phyloP scores from a whole-genome alignment of 306 rosid species.

The Quercus engelmannii region DNA sequence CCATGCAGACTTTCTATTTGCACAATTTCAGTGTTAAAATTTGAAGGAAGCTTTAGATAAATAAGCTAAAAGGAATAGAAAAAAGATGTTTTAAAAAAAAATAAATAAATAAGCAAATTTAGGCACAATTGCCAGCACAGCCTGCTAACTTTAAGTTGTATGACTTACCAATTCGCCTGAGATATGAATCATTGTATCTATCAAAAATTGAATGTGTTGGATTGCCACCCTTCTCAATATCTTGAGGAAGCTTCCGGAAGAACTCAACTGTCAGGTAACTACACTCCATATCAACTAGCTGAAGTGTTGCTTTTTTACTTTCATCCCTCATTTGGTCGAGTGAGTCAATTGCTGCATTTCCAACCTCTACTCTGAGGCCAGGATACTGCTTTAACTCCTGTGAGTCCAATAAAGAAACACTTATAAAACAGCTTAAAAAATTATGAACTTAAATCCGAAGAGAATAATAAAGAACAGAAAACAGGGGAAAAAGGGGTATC shows the following conservation, averaged over 20 bases:
- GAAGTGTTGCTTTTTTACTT: constrained; percentile 80
- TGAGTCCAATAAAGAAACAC: constrained; percentile 4
- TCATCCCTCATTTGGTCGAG: constrained; percentile 84
- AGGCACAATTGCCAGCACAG: background rate
- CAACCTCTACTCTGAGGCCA: constrained; percentile 81
- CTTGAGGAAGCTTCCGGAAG: constrained; percentile 95
- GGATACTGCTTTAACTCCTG: constrained; percentile 95
- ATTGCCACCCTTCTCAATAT: constrained; percentile 94
- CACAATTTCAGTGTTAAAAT: no score
- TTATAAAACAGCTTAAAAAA: background rate
- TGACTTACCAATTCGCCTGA: constrained; percentile 76
- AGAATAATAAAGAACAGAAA: background rate
- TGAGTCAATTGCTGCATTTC: constrained; percentile 79
- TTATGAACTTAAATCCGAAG: background rate
- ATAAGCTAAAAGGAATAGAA: background rate
- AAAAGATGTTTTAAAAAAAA: background rate
- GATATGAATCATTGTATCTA: constrained; percentile 86
- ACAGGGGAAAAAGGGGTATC: background rate
- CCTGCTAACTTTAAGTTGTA: background rate
- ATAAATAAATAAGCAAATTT: background rate
- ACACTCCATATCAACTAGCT: constrained; percentile 89
- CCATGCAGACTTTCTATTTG: no score
- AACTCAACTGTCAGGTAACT: constrained; percentile 88
- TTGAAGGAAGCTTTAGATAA: background rate
- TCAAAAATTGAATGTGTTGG: constrained; percentile 95